phyloP scores from a whole-genome alignment of 2,329 filamentous ascomycete genomes.

The Tothia fuscella region DNA sequence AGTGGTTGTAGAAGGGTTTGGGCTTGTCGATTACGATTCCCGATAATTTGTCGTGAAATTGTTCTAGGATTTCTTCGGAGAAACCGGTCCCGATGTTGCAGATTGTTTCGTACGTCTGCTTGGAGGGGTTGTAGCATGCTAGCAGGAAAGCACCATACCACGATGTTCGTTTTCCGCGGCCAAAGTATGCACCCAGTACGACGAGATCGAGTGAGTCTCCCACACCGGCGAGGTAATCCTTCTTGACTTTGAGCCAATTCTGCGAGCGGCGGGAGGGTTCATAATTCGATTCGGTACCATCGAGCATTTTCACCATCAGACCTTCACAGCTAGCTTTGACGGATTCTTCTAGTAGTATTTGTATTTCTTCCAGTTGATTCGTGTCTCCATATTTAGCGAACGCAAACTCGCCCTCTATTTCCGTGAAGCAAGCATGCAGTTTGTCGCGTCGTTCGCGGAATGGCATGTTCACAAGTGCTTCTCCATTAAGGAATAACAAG shows the following conservation, averaged over 20 bases:
- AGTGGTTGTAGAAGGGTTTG: slow-evolving; percentile 92
- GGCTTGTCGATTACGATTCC: slow-evolving; percentile 73
- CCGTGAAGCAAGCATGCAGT: slow-evolving; percentile 59
- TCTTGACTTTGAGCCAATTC: slow-evolving; percentile 99
- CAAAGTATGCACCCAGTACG: slow-evolving; percentile 86
- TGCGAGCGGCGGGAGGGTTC: slow-evolving; percentile 92
- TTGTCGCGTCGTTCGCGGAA: slow-evolving; percentile 73
- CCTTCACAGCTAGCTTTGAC: slow-evolving; percentile 95
- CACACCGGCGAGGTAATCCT: slow-evolving; percentile 88
- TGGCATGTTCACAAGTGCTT: slow-evolving; percentile 74
- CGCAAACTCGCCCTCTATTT: slow-evolving; percentile 78
- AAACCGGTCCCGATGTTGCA: slow-evolving; percentile 99
- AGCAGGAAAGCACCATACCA: slow-evolving; percentile 94
- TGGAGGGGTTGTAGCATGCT: slow-evolving; percentile 75
- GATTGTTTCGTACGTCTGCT: slow-evolving; percentile 81
- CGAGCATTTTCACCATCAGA: slow-evolving; percentile 98
- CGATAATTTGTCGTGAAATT: slow-evolving; percentile 64
- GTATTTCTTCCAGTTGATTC: slow-evolving; percentile 85
- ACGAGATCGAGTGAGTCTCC: slow-evolving; percentile 95
- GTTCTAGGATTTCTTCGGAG: slow-evolving; percentile 84
- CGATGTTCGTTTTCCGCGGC: slow-evolving; percentile 88
- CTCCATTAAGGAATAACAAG: slow-evolving; percentile 82
- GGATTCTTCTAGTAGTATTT: slow-evolving; percentile 81
- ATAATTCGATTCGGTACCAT: slow-evolving; percentile 84
- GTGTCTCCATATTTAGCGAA: slow-evolving; percentile 82